Conservation (phyloP, 1,139 yeast genomes). For the Sugiyamaella japonica region DNA sequence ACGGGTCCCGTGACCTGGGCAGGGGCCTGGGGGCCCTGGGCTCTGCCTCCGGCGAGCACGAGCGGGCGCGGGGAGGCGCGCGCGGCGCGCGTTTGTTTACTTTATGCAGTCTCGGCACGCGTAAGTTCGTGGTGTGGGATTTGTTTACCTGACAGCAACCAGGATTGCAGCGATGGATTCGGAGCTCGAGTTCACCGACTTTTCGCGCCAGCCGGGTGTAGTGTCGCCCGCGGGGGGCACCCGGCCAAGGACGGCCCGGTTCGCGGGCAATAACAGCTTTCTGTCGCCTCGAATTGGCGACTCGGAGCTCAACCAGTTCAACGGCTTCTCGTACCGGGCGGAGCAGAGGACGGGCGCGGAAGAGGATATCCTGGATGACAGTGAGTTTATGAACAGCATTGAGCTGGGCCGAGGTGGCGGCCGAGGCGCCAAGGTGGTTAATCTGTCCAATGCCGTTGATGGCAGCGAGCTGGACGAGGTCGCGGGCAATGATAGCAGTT, state of each 20-base stretch:
- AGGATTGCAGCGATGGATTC: too few species aligned
- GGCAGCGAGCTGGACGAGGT: conserved; percentile 1
- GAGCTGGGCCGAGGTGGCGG: conserved; percentile 18
- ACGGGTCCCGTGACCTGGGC: conserved; percentile 1
- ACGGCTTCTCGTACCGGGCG: conserved; percentile 26
- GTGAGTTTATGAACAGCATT: conserved; percentile 11
- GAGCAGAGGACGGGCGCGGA: neutral
- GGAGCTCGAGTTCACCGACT: conserved; percentile 18
- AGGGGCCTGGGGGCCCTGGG: conserved; percentile 3
- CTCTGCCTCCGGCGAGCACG: too few species aligned
- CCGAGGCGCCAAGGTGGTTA: conserved; percentile 7
- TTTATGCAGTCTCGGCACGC: neutral
- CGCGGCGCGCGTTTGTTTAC: conserved; percentile 10
- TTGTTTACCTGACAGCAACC: neutral
- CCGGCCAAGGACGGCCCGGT: conserved; percentile 5
- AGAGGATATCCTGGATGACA: conserved; percentile 11
- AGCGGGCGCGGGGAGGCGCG: too few species aligned
- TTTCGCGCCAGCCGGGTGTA: neutral
- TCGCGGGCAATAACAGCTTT: conserved; percentile 18
- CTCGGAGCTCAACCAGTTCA: conserved; percentile 30
- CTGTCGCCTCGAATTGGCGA: conserved; percentile 29
- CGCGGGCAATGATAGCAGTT: conserved; percentile 9
- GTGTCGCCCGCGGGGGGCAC: neutral
- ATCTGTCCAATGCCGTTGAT: conserved; percentile 8
- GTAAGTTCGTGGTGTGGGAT: too few species aligned